These are phyloP conservation scores for Echium plantagineum DNA, from an alignment of 257 asterid genomes.

Conservation along the genomic window DNA sequence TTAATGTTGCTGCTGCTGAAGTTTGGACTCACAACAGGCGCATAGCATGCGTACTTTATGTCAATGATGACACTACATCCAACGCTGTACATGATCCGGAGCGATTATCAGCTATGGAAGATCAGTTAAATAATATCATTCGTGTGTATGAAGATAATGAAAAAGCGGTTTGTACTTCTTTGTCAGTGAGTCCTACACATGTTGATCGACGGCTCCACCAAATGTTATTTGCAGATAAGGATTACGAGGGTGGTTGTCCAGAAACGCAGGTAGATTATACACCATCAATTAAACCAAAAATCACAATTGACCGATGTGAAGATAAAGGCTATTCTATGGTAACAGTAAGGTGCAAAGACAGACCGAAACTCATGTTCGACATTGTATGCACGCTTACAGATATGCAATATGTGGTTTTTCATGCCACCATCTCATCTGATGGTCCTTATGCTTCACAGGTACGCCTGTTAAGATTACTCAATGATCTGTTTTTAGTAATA, in stretches of 20 bases:
- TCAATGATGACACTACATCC: constrained; percentile 49
- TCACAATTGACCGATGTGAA: constrained; percentile 58
- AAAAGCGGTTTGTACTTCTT: constrained; percentile 39
- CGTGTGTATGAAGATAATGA: constrained; percentile 43
- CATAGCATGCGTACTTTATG: constrained; percentile 80
- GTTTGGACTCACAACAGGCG: constrained; percentile 94
- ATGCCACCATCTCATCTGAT: constrained; percentile 74
- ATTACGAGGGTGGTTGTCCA: constrained; percentile 45
- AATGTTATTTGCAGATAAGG: constrained; percentile 74
- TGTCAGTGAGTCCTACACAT: constrained; percentile 60
- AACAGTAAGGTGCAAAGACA: constrained; percentile 76
- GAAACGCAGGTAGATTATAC: constrained; percentile 24
- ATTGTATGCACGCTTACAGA: constrained; percentile 96
- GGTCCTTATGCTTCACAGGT: constrained; percentile 93
- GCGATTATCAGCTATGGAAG: constrained; percentile 60
- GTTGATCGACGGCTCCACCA: constrained; percentile 90
- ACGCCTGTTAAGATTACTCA: background rate
- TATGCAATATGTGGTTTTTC: constrained; percentile 84
- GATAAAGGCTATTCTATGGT: constrained; percentile 92
- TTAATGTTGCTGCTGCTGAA: constrained; percentile 86
- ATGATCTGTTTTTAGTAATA: background rate
- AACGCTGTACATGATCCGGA: constrained; percentile 53
- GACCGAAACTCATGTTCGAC: constrained; percentile 92
- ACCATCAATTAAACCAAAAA: constrained; percentile 33
- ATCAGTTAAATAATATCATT: constrained; percentile 66